phyloP scores from a whole-genome alignment of 1,284 basidiomycete species.

The Cryptococcus deneoformans region DNA sequence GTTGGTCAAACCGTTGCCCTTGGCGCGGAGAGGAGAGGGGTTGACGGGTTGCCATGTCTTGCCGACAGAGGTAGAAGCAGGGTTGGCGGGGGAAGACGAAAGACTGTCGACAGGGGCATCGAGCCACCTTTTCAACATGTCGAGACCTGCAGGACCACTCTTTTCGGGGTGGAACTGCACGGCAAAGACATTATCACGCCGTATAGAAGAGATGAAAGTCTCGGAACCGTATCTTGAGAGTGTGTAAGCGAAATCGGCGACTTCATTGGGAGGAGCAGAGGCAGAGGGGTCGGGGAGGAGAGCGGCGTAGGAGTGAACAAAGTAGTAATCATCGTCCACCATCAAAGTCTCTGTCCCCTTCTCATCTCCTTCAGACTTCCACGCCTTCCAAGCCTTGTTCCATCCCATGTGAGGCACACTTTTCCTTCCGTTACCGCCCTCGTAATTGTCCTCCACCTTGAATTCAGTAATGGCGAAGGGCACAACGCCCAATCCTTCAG shows the following conservation, averaged over 20 bases:
- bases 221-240: conserved; percentile 92
- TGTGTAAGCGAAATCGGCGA: conserved; percentile 70
- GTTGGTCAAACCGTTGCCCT: conserved; percentile 73
- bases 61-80: conserved; percentile 2
- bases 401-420: conserved; percentile 98
- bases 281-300: conserved; percentile 52
- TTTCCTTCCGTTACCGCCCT: conserved; percentile 64
- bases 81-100: conserved; percentile 18
- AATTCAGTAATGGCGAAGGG: conserved; percentile 50
- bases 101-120: conserved; percentile 50
- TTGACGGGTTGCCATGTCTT: conserved; percentile 20
- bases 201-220: conserved; percentile 83
- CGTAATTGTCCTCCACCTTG: conserved; percentile 22
- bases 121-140: conserved; percentile 81
- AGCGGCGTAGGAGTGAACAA: conserved; percentile 89
- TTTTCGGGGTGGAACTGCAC: conserved; percentile 99
- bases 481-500: conserved; percentile 50
- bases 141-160: conserved; percentile 85
- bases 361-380: conserved; percentile 15
- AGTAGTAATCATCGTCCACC: conserved; percentile 75
- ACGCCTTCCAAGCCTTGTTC: conserved; percentile 62
- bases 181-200: conserved; percentile 83
- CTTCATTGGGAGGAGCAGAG: conserved; percentile 50
- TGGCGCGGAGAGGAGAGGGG: conserved; percentile 31
- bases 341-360: conserved; percentile 46